Conservation (phyloP, 345 rosid species). For the Kandelia obovata region DNA sequence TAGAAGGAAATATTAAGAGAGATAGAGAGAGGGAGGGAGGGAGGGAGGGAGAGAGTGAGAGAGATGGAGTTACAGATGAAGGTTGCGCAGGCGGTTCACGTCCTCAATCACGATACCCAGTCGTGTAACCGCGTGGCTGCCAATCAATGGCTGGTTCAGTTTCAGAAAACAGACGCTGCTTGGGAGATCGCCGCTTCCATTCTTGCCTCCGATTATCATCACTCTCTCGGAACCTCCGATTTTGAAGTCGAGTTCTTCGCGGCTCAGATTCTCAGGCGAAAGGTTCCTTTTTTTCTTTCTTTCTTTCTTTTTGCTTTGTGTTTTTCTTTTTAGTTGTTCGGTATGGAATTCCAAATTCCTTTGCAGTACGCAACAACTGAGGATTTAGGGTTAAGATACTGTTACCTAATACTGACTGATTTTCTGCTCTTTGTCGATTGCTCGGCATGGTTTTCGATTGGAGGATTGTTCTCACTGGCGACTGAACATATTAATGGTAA, state of each 20-base stretch:
- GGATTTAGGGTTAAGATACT: too few relatives aligned
- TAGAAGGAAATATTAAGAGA: too few relatives aligned
- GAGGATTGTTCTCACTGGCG: too few relatives aligned
- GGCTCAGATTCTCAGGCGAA: constrained; percentile 92
- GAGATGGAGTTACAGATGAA: constrained; percentile 72
- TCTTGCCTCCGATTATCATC: constrained; percentile 63
- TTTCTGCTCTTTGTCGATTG: too few relatives aligned
- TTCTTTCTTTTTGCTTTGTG: too few relatives aligned
- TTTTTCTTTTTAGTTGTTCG: too few relatives aligned
- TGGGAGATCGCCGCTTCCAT: constrained; percentile 93
- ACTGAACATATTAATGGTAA: too few relatives aligned
- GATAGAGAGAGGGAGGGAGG: constrained; percentile 35
- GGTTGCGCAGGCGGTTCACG: constrained; percentile 89
- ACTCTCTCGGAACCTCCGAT: constrained; percentile 23
- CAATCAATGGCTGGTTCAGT: constrained; percentile 94
- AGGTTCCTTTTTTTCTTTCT: constrained; percentile 37
- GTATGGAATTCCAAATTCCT: too few relatives aligned
- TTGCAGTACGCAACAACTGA: too few relatives aligned
- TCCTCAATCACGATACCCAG: constrained; percentile 80
- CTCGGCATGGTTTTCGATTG: too few relatives aligned
- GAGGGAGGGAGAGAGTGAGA: too few relatives aligned
- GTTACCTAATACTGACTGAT: background rate
- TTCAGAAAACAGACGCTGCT: constrained; percentile 81
- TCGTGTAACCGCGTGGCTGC: constrained; percentile 94
- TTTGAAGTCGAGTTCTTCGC: constrained; percentile 89